A percentile compares a stretch with the other conserved stretches of the same genome.
phyloP scores from a whole-genome alignment of 495 filamentous ascomycete genomes.

The Podospora pseudoanserina region DNA sequence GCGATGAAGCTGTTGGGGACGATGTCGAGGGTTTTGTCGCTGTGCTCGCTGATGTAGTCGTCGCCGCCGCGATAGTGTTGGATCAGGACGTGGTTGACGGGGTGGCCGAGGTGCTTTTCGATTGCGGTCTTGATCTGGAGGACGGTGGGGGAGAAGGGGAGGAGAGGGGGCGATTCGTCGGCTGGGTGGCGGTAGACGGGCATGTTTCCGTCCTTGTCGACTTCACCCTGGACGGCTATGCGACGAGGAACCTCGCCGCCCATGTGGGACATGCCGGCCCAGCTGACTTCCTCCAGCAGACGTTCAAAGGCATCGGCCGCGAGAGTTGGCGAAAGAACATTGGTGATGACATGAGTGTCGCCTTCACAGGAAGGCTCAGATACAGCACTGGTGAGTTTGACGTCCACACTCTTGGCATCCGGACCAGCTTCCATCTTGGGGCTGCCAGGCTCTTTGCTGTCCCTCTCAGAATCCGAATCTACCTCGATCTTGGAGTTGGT shows the following conservation, averaged over 20 bases:
- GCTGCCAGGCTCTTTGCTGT: not conserved
- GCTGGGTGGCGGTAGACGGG: slow-evolving; percentile 93
- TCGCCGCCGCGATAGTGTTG: slow-evolving; percentile 86
- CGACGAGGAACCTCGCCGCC: slow-evolving; percentile 89
- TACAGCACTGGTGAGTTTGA: slow-evolving; percentile 9
- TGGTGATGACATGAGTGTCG: slow-evolving; percentile 71
- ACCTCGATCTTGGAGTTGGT: slow-evolving; percentile 2
- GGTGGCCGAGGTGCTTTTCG: slow-evolving; percentile 69
- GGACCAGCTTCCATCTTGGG: not conserved
- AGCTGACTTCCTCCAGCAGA: slow-evolving; percentile 71
- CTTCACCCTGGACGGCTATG: slow-evolving; percentile 82
- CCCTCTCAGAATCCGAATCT: slow-evolving; percentile 12
- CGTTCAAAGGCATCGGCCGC: slow-evolving; percentile 63
- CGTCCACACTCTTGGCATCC: slow-evolving; percentile 13
- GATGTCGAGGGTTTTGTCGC: slow-evolving; percentile 95
- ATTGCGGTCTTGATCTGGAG: slow-evolving; percentile 61
- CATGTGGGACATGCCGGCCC: slow-evolving; percentile 90
- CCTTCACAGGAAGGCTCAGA: slow-evolving; percentile 58
- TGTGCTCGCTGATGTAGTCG: slow-evolving; percentile 97
- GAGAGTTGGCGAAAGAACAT: slow-evolving; percentile 55
- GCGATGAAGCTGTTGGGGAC: slow-evolving; percentile 75
- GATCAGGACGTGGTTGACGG: slow-evolving; percentile 88
- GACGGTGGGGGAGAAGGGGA: slow-evolving; percentile 70
- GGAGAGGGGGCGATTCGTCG: slow-evolving; percentile 79
- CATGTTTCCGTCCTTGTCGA: slow-evolving; percentile 67